Percentiles rank a stretch among this genome's conserved stretches.
phyloP scores from a whole-genome alignment of 768 basidiomycete genomes.

The Pisolithus microcarpus region DNA sequence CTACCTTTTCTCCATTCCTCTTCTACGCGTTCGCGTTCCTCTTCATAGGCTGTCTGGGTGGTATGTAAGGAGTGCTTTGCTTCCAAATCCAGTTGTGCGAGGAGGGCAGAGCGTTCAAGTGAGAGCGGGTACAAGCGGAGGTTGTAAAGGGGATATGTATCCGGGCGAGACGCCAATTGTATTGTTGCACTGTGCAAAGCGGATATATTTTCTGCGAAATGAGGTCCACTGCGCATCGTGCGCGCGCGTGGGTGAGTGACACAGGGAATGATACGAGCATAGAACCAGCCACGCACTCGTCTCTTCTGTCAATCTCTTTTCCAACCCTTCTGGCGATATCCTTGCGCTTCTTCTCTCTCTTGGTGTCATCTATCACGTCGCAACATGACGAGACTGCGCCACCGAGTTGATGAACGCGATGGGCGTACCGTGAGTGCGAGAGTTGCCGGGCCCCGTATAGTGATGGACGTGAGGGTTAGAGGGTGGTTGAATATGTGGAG shows the following conservation, averaged over 20 bases:
- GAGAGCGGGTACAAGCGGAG: constrained; percentile 68
- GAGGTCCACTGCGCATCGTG: constrained; percentile 41
- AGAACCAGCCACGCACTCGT: constrained; percentile 49
- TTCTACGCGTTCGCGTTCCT: constrained; percentile 73
- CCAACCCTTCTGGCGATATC: constrained; percentile 64
- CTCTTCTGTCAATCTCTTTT: constrained; percentile 70
- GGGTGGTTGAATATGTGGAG: constrained; percentile 6
- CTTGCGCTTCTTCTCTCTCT: constrained; percentile 62
- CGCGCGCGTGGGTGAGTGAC: constrained; percentile 8
- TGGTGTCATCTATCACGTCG: constrained; percentile 32
- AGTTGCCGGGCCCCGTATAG: constrained; percentile 37
- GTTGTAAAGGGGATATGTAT: constrained; percentile 55
- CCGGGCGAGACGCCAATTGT: constrained; percentile 64
- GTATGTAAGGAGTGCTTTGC: constrained; percentile 63
- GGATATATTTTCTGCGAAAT: constrained; percentile 57
- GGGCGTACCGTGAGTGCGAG: constrained; percentile 34
- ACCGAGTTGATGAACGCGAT: not conserved
- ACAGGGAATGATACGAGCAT: not conserved
- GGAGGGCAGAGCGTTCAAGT: constrained; percentile 68
- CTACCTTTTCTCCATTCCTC: constrained; percentile 75
- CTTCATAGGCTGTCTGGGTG: constrained; percentile 64
- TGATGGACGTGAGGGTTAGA: constrained; percentile 28
- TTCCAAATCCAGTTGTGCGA: constrained; percentile 58
- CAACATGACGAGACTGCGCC: constrained; percentile 21
- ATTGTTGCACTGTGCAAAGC: constrained; percentile 51